A percentile compares a stretch with the other conserved stretches of the same genome.
Conservation (phyloP, 345 rosid genomes). For the Firmiana major region DNA sequence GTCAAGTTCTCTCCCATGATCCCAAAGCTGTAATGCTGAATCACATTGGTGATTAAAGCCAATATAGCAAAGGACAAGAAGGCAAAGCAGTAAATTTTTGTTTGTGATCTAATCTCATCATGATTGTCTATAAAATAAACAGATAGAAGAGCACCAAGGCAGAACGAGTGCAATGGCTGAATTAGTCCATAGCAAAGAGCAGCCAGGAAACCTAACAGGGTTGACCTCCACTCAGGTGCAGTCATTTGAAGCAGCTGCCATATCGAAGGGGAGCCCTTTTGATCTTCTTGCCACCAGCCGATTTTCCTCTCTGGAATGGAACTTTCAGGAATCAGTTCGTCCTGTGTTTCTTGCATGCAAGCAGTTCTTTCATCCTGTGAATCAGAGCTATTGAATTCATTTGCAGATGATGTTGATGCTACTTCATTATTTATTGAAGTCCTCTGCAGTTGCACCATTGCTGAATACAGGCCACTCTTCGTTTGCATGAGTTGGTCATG, state of each 20-base stretch:
- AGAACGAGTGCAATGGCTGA: conserved; percentile 24
- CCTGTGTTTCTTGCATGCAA: neutral
- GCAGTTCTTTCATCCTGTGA: neutral
- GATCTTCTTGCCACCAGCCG: neutral
- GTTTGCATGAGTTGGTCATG: conserved; percentile 16
- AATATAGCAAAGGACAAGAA: conserved; percentile 22
- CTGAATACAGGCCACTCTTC: conserved; percentile 27
- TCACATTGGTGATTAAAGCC: conserved; percentile 22
- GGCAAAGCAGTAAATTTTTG: conserved; percentile 23
- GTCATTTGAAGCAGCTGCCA: conserved; percentile 21
- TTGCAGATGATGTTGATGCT: neutral
- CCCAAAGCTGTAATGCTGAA: conserved; percentile 34
- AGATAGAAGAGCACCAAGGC: conserved; percentile 23
- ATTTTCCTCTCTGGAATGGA: neutral
- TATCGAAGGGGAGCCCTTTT: conserved; percentile 9
- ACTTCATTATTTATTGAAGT: conserved; percentile 5
- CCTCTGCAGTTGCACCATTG: conserved; percentile 35
- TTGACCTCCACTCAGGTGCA: conserved; percentile 29
- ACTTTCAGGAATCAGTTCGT: neutral
- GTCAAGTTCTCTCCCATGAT: conserved; percentile 32
- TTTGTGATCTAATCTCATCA: conserved; percentile 14
- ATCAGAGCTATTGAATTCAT: neutral
- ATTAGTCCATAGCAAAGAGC: conserved; percentile 24
- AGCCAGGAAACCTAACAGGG: conserved; percentile 22
- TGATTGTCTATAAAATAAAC: conserved; percentile 22